A percentile compares a stretch with the other conserved stretches of the same genome.
phyloP scores from a whole-genome alignment of 768 basidiomycete species.

The Termitomyces sp. region DNA sequence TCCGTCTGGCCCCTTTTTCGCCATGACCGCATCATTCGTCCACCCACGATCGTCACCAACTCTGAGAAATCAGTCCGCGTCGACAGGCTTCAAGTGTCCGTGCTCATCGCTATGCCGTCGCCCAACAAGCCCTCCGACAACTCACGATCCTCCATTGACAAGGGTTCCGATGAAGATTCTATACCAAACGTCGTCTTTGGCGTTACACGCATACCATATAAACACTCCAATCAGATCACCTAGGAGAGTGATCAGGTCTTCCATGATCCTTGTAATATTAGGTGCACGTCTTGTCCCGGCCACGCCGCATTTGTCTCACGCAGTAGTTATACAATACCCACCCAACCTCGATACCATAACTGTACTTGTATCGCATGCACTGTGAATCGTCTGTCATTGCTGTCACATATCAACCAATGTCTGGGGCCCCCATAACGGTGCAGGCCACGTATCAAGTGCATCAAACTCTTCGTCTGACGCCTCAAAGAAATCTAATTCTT shows the following conservation, averaged over 20 bases:
- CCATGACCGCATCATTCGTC: constrained; percentile 5
- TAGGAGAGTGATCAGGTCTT: constrained; percentile 1
- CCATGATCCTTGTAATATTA: constrained; percentile 3
- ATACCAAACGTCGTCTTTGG: constrained; percentile 53
- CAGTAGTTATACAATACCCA: neutral
- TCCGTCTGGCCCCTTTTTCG: neutral
- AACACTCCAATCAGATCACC: constrained; percentile 13
- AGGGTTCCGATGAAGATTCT: constrained; percentile 25
- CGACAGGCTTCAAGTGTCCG: constrained; percentile 49
- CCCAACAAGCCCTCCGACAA: constrained; percentile 21
- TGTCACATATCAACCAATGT: neutral
- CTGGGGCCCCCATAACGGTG: too few species aligned
- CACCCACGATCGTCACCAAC: constrained; percentile 8
- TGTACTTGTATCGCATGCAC: neutral
- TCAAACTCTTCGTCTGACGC: constrained; percentile 49
- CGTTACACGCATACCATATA: constrained; percentile 35
- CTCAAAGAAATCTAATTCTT: constrained; percentile 54
- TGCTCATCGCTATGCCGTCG: constrained; percentile 58
- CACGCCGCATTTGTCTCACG: constrained; percentile 7
- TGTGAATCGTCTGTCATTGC: neutral
- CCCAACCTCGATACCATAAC: neutral
- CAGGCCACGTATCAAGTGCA: constrained; percentile 11
- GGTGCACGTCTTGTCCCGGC: constrained; percentile 1
- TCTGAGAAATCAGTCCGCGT: constrained; percentile 15
- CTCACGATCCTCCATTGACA: constrained; percentile 18